These are phyloP conservation scores for Pythium brassicae DNA, from an alignment of 352 stramenopile species.

Conservation along the genomic window DNA sequence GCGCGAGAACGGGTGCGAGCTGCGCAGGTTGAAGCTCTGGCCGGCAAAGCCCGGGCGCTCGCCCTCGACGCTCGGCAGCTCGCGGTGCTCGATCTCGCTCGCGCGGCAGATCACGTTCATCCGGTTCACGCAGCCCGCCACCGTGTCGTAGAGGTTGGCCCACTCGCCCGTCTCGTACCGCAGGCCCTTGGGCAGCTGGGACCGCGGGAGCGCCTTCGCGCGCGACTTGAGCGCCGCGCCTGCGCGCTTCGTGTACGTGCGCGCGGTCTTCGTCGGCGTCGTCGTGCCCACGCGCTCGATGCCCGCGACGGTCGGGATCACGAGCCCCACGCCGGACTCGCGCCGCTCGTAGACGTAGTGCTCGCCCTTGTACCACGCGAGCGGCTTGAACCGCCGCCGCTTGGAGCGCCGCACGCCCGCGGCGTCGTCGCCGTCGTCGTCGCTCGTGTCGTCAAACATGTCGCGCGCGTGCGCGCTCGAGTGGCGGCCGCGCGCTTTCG, in stretches of 20 bases:
- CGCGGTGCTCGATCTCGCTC: slow-evolving; percentile 67
- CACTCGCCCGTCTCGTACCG: slow-evolving; percentile 64
- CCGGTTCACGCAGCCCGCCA: slow-evolving; percentile 53
- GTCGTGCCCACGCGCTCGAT: slow-evolving; percentile 61
- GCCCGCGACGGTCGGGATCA: slow-evolving; percentile 73
- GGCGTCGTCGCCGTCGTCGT: slow-evolving; percentile 27
- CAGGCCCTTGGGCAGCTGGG: slow-evolving; percentile 44
- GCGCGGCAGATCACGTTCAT: slow-evolving; percentile 79
- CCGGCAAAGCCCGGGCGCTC: slow-evolving; percentile 62
- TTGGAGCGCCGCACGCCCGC: slow-evolving; percentile 68
- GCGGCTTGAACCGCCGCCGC: slow-evolving; percentile 71
- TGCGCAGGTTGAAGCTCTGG: slow-evolving; percentile 87
- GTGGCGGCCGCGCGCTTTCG: slow-evolving; percentile 12
- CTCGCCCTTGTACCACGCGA: slow-evolving; percentile 88
- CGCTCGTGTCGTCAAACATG: slow-evolving; percentile 39
- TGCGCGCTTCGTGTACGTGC: slow-evolving; percentile 20
- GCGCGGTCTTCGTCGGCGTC: slow-evolving; percentile 46
- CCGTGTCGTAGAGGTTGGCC: slow-evolving; percentile 64
- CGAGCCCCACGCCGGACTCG: slow-evolving; percentile 72
- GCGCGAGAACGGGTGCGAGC: slow-evolving; percentile 56
- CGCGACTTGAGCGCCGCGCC: slow-evolving; percentile 23
- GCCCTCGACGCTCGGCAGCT: slow-evolving; percentile 52
- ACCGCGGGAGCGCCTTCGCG: slow-evolving; percentile 30
- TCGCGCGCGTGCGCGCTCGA: slow-evolving; percentile 43
- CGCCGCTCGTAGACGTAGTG: slow-evolving; percentile 83